Evolutionary conservation across 176 grass and related monocot genomes (phyloP), one percentile per base, ranked within the genome.

Genomic region (Olyra latifolia): DNA sequence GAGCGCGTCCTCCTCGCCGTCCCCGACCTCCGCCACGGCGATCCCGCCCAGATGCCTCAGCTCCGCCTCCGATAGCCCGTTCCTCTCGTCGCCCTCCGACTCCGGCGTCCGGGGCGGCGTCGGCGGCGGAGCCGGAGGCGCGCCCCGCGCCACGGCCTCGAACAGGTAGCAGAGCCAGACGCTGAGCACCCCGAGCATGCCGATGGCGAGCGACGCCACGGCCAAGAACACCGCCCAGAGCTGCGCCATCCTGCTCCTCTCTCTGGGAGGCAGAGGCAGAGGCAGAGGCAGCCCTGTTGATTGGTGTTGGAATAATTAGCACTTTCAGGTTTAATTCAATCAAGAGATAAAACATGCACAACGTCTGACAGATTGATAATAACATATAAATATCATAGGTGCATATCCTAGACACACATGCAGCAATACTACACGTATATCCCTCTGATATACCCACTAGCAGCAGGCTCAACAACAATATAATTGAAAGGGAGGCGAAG

Each of bases 161-260:
- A 89, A 85, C 27, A 89, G 63, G 77, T 85, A 89, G 77, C 87
- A 81, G 77, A 89, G 77, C 77, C 87, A 89, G 45, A 85, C 77
- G 38, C 82, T 77, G 27, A 89, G 82, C 62, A 89, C 87, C 44
- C 87, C 87, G n/a, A 89, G 87, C 87, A 85, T 85, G 82, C 82
- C 87, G 71, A 85, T 81, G 46, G 82, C 71, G 5, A 89, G 82
- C 20, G 82, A 81, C n/a, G 82, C 70, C 70, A 89, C 77, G 39
- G 76, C 87, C 77, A 89, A 40, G 71, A 66, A 81, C 47, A 85
- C 64, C 77, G 87, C 77, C 82, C 82, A 89, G 56, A 85, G 15
- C 46, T 85, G 69, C 71, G 65, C 82, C 87, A 85, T 89, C 87
- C 76, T 27, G 13, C 48, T 17, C 56, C 2, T 27, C 71, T 60